These are phyloP conservation scores for Luzula sylvatica DNA, from an alignment of 176 grass and related monocot species.

Conservation along the genomic window DNA sequence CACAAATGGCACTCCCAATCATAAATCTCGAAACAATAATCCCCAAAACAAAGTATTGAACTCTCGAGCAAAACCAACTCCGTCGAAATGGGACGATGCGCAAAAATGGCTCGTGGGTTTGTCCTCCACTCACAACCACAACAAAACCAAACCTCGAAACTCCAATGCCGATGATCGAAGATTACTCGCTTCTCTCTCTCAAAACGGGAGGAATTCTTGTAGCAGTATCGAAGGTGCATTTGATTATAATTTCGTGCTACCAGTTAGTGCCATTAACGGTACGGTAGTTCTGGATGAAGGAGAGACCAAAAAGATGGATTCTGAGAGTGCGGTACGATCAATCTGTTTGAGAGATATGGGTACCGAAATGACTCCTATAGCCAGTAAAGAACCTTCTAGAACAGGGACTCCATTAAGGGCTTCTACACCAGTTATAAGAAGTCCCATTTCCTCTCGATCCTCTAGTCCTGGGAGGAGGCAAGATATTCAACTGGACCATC, in stretches of 20 bases:
- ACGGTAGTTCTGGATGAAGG: slow-evolving; percentile 34
- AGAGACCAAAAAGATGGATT: slow-evolving; percentile 82
- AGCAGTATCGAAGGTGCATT: slow-evolving; percentile 71
- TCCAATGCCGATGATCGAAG: slow-evolving; percentile 78
- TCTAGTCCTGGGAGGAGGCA: slow-evolving; percentile 36
- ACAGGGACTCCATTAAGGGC: slow-evolving; percentile 62
- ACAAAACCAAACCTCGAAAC: slow-evolving; percentile 45
- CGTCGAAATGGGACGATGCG: slow-evolving; percentile 96
- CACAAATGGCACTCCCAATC: not conserved
- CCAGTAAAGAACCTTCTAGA: slow-evolving; percentile 93
- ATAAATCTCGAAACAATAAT: slow-evolving; percentile 1
- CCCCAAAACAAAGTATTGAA: slow-evolving; percentile 29
- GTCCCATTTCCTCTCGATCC: slow-evolving; percentile 60
- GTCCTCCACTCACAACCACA: slow-evolving; percentile 29
- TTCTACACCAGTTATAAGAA: slow-evolving; percentile 61
- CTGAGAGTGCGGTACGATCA: slow-evolving; percentile 27
- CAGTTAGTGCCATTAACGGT: slow-evolving; percentile 8
- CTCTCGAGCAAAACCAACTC: slow-evolving; percentile 49
- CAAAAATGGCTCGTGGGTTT: slow-evolving; percentile 88
- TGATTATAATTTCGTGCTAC: slow-evolving; percentile 40
- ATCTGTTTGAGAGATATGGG: slow-evolving; percentile 82
- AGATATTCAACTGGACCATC: slow-evolving; percentile 8
- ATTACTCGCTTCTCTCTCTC: slow-evolving; percentile 49
- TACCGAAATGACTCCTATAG: slow-evolving; percentile 99
- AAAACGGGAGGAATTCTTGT: slow-evolving; percentile 73